A percentile compares a stretch with the other conserved stretches of the same genome.
Evolutionary conservation across 352 stramenopile genomes (phyloP).

Genomic region (Phytopythium oedochilum): DNA sequence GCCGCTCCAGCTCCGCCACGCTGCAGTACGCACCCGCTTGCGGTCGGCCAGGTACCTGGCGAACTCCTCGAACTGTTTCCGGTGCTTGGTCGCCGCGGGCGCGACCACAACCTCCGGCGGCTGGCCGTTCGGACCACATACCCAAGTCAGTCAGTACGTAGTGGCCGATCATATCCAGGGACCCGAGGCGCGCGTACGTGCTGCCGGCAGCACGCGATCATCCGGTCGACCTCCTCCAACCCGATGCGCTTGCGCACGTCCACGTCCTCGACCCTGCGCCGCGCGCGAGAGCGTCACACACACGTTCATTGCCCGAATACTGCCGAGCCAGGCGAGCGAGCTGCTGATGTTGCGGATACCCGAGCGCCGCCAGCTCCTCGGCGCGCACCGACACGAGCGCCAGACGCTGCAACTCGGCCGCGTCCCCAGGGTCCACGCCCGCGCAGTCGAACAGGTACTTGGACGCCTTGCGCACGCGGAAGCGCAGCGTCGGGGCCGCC

Average conservation of each 20-base stretch:
- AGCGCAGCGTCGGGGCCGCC: conserved; percentile 23
- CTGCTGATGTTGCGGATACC: too few relatives aligned
- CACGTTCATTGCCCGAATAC: too few relatives aligned
- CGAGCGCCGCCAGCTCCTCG: conserved; percentile 36
- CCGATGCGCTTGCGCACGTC: conserved; percentile 57
- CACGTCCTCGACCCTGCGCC: conserved; percentile 32
- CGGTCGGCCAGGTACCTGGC: conserved; percentile 43
- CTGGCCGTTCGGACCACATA: conserved; percentile 12
- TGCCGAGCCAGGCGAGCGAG: too few relatives aligned
- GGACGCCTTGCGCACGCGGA: conserved; percentile 63
- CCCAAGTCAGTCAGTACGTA: not conserved
- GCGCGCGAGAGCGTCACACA: not conserved
- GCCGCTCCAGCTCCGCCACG: too few relatives aligned
- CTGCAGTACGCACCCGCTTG: conserved; percentile 32
- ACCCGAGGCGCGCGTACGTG: too few relatives aligned
- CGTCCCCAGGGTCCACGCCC: conserved; percentile 6
- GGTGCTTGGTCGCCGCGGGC: conserved; percentile 17
- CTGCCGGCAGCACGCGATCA: conserved; percentile 42
- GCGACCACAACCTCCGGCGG: conserved; percentile 45
- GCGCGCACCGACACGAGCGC: conserved; percentile 17
- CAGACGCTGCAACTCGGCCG: conserved; percentile 9
- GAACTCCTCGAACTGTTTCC: conserved; percentile 38
- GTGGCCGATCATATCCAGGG: too few relatives aligned
- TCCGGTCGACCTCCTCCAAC: conserved; percentile 46
- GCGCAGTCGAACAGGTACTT: conserved; percentile 65